Evolutionary conservation across 2,329 filamentous ascomycete genomes (phyloP).

Genomic region (Sporothrix brunneoviolacea): DNA sequence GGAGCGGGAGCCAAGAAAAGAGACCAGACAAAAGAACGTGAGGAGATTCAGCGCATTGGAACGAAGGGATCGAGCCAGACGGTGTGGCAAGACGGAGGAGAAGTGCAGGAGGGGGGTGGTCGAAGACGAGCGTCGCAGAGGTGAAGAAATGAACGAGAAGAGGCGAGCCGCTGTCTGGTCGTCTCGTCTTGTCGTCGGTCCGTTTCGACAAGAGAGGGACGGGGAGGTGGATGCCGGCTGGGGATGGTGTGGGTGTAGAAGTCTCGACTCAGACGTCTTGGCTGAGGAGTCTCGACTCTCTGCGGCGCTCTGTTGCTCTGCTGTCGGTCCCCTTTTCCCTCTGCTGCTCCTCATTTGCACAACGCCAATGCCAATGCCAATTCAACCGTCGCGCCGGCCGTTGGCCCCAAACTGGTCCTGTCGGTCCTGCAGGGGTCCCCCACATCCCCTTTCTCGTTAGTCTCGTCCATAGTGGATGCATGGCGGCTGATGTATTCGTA

Average conservation of each 20-base stretch:
- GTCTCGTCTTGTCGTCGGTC: not conserved
- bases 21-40: not conserved
- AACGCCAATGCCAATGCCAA: too few species aligned
- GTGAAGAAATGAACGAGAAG: too few species aligned
- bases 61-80: not conserved
- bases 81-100: not conserved
- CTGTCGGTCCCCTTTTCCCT: not conserved
- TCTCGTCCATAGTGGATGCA: constrained; percentile 9
- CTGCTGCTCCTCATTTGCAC: not conserved
- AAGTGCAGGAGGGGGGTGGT: too few species aligned
- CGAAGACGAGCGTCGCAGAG: too few species aligned
- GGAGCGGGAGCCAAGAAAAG: not conserved
- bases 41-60: not conserved
- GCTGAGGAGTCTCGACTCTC: too few species aligned
- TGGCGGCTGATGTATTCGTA: not conserved
- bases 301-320: not conserved
- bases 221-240: not conserved
- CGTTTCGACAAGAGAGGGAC: not conserved
- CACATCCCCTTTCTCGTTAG: constrained; percentile 10
- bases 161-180: not conserved
- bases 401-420: constrained; percentile 2
- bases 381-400: constrained; percentile 7
- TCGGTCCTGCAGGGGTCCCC: constrained; percentile 9
- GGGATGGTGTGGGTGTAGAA: not conserved
- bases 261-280: not conserved